Evolutionary conservation across 2,329 filamentous ascomycete genomes (phyloP), one percentile per base, ranked within the genome.

Genomic region (Fusarium equiseti): DNA sequence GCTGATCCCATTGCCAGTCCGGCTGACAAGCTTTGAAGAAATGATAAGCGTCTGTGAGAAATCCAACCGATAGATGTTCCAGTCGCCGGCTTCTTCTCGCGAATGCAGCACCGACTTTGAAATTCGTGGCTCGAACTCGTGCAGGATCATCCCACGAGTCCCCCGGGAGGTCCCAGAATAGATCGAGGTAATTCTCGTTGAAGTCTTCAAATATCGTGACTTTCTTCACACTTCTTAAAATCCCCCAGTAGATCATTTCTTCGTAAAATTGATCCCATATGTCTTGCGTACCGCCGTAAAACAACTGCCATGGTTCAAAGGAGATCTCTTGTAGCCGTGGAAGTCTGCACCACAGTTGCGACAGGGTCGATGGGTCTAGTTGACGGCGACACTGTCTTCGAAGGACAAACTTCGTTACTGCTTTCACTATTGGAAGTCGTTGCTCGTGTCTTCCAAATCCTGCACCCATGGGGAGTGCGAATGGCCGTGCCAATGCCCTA

Each of bases 221-320:
- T 5, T 1, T 67, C 18, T 76, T 68, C 32, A 85, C 76, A 15
- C 4, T 31, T 32, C 3, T 35, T 2, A 56, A 24, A 11, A 73
- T 24, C 20, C 24, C 5, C n/a, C 20, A 43, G 4, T 38, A 2
- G 1, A 61, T 53, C 13, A 48, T 53, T 18, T 24, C 18, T 15
- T 50, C 11, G 27, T 70, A 59, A 16, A 13, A 35, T 0, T 2
- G 12, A 2, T 71, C 65, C 31, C 57, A 52, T 4, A 0, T 0
- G 8, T n/a, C 1, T n/a, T 66, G 43, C 10, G 0, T 13, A 7
- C 12, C 1, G 22, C 31, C 59, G 67, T 57, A 24, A 9, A 13
- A 27, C 20, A 66, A 31, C 27, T 56, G 52, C 68, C 66, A 71
- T 27, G 59, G 66, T 45, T 71, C 65, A 45, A 63, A 66, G 10